Evolutionary conservation across 2,329 filamentous ascomycete genomes (phyloP), one percentile per base, ranked within the genome.

Genomic region (Dryadomyces sulphureus): DNA sequence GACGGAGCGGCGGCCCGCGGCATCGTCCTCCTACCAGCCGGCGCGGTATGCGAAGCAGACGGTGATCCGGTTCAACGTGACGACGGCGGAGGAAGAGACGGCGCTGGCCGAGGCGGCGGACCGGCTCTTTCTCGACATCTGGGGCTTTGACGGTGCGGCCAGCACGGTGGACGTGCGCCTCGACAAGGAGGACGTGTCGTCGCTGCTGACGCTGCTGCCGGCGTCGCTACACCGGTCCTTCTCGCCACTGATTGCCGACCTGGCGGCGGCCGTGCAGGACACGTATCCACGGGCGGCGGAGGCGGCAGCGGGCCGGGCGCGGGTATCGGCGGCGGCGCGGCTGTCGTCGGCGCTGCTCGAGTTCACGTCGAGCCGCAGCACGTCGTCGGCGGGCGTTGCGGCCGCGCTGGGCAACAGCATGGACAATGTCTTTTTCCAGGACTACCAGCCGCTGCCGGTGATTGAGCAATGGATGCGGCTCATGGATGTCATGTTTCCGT

Each of bases 391-490:
- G 51, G 64, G 53, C 38, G 54, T 50, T 19, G 45, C 60, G 52
- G 41, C 62, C 56, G 59, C 60, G 11, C 32, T 43, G 14, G 17
- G 42, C 32, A 30, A 44, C n/a, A 61, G 63, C 47, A 57, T 65
- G n/a, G 75, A 81, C 48, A 86, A 88, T 57, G 69, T 94, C 35
- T 96, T 95, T 66, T 96, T 98, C 65, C 75, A 78, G 44, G 79
- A 95, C 57, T 98, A 95, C 61, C 92, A 95, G 57, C 87, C 89
- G 2, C 69, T 93, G 20, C 79, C 83, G 3, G 88, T 86, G 40
- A 61, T 65, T 51, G 43, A 48, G 6, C 50, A 53, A 40, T 98
- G 92, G 92, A 89, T 96, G 81, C 79, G 79, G 42, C 73, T 95
- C 35, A 73, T 95, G 53, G 77, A 86, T 39, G 90, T 86, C 47